Base-by-base conservation (phyloP, 495 filamentous ascomycete genomes). In the Recurvomyces mirabilis region DNA sequence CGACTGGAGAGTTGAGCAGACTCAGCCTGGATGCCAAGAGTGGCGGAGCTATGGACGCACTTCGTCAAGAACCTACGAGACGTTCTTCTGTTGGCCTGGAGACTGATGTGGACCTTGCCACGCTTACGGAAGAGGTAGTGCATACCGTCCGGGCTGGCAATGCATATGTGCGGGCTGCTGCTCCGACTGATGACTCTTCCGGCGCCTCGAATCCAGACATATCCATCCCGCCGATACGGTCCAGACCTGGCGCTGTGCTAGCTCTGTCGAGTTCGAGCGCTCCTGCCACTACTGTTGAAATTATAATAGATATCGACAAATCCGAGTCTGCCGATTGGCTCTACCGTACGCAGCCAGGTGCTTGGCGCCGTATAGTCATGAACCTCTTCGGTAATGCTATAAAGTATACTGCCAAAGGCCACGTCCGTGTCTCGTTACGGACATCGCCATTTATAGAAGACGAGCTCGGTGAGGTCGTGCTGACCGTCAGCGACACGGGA, bases 321-420 rank as follows among this genome's bases (percentile, higher is more conserved):
- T n/a, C n/a, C n/a, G n/a, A n/a, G n/a, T n/a, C 41, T 12, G 7
- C 32, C n/a, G 35, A 44, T 25, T 59, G 56, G 58, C 22, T 5
- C 10, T 57, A 48, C 31, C 33, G 22, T 14, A 40, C 55, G 10
- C 43, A 56, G 4, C 37, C 38, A 3, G 58, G 58, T 1, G 51
- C 54, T 12, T 59, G 41, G 46, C 41, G 46, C 43, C 41, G 56
- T n/a, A 53, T 59, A 11, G 24, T 61, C 10, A 61, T 61, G 58
- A 58, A 58, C 34, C 37, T 59, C 1, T 54, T 61, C 18, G 53
- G 47, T 3, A 61, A 61, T 28, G 43, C 58, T 13, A 30, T 61
- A 11, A 61, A 59, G 24, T 61, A 57, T 41, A 61, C 58, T 4
- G 31, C 38, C 9, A 18, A 20, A 7, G 58, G 58, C 12, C 38